A percentile compares a stretch with the other conserved stretches of the same genome.
Evolutionary conservation across 225 moss, liverwort and hornwort species (phyloP).

Genomic region (Physcomitrellopsis africana): DNA sequence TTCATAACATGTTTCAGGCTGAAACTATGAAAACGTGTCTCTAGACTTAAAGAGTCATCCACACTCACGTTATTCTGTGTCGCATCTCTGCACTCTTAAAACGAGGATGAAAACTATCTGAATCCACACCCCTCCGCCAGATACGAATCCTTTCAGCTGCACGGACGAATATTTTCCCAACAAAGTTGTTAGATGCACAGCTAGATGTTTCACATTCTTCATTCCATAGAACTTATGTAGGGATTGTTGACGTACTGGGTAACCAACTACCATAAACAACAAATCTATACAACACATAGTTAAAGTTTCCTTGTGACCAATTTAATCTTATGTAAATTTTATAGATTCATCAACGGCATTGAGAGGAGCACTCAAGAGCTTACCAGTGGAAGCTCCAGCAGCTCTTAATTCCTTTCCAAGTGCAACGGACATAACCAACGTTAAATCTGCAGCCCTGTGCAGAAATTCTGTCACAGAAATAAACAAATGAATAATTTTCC

Average conservation of each 20-base stretch:
- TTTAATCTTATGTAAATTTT: not conserved
- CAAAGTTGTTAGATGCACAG: slow-evolving; percentile 4
- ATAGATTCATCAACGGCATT: slow-evolving; percentile 16
- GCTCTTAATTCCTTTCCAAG: slow-evolving; percentile 89
- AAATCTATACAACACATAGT: not conserved
- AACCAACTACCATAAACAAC: slow-evolving; percentile 2
- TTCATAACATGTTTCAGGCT: not conserved
- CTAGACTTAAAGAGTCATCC: slow-evolving; percentile 8
- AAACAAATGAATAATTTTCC: slow-evolving; percentile 21
- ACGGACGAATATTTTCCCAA: slow-evolving; percentile 13
- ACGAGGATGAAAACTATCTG: slow-evolving; percentile 87
- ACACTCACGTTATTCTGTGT: slow-evolving; percentile 68
- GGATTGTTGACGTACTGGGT: not conserved
- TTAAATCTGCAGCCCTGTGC: slow-evolving; percentile 96
- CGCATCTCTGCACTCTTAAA: slow-evolving; percentile 84
- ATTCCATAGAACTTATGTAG: slow-evolving; percentile 4
- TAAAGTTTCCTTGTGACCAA: slow-evolving; percentile 2
- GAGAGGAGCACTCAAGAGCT: slow-evolving; percentile 4
- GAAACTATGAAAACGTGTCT: not conserved
- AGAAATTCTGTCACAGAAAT: slow-evolving; percentile 66
- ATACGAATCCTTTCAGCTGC: slow-evolving; percentile 90
- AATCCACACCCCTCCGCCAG: slow-evolving; percentile 97
- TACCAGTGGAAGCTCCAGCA: slow-evolving; percentile 92
- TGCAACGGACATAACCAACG: slow-evolving; percentile 90
- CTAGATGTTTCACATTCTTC: not conserved